Evolutionary conservation across 108 stramenopile species (phyloP), one percentile per base, ranked within the genome.

Genomic region (Stephanodiscus minutulus): DNA sequence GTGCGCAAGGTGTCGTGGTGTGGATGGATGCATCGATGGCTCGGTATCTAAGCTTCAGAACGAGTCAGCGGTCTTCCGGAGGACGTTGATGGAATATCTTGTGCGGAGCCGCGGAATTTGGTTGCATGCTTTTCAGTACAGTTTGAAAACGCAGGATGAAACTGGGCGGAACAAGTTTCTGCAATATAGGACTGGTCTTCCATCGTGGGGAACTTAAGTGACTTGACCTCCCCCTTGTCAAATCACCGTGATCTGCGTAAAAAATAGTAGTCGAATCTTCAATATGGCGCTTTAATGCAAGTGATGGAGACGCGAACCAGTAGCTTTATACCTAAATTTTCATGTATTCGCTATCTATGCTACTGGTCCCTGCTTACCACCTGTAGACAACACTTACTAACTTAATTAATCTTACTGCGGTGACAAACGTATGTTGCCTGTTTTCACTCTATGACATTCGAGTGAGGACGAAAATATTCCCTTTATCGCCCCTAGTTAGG

Each of bases 81-180:
- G 89, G 46, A 80, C 73, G 13, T 28, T 82, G 15, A 67, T 90
- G 68, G 93, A 94, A 57, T 90, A 82, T 59, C 67, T 94, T 46
- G 82, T 88, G 27, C 86, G 90, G 37, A 88, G 87, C 64, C 90
- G 72, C 21, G 90, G 90, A 4, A 94, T 94, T 59, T 94, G 86
- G 88, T 69, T 94, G 15, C 93, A 94, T 86, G 93, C 93, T 2
- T 69, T 91, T 44, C 90, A 90, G 43, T 94, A 94, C 60, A 77
- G 68, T 61, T 68, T 86, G 35, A 62, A 50, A 70, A 60, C 39
- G 13, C 48, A 70, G 25, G 83, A 79, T 72, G 50, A 52, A 50
- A 50, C 70, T 60, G 70, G 68, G 22, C 36, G 35, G 36, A 28
- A 47, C 6, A 58, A 46, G 49, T 17, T 29, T 24, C 33, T 67